phyloP scores from a whole-genome alignment of 108 stramenopile species.

The Skeletonema marinoi region DNA sequence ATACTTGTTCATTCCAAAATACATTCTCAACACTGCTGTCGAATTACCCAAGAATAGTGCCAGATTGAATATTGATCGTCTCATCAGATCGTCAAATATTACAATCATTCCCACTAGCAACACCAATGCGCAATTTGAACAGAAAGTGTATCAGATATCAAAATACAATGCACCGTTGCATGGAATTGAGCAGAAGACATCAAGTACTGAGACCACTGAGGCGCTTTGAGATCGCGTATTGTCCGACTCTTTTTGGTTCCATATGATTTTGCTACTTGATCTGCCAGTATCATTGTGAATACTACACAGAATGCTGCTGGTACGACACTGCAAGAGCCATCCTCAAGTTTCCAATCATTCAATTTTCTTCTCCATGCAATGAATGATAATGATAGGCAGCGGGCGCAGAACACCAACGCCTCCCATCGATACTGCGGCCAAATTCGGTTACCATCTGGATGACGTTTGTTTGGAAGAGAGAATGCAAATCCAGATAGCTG shows the following conservation, averaged over 20 bases:
- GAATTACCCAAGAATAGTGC: slow-evolving; percentile 11
- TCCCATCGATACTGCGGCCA: slow-evolving; percentile 33
- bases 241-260: slow-evolving; percentile 7
- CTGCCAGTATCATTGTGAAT: slow-evolving; percentile 12
- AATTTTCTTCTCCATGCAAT: slow-evolving; percentile 17
- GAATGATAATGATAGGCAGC: slow-evolving; percentile 5
- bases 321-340: background rate
- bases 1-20: slow-evolving; percentile 21
- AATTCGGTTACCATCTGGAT: slow-evolving; percentile 31
- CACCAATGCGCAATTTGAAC: slow-evolving; percentile 24
- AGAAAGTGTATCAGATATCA: slow-evolving; percentile 16
- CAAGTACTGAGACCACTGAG: slow-evolving; percentile 2
- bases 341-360: background rate
- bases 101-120: slow-evolving; percentile 19
- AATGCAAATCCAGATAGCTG: slow-evolving; percentile 22
- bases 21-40: slow-evolving; percentile 18
- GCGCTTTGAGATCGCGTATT: slow-evolving; percentile 17
- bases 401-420: slow-evolving; percentile 14
- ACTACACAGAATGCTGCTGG: slow-evolving; percentile 11
- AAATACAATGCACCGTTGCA: slow-evolving; percentile 23
- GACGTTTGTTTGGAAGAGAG: slow-evolving; percentile 13
- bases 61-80: slow-evolving; percentile 6
- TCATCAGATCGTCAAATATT: slow-evolving; percentile 7
- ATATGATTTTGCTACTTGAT: slow-evolving; percentile 6
- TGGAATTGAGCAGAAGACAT: slow-evolving; percentile 36